Evolutionary conservation across 768 basidiomycete species (phyloP).

Genomic region (Pleurotus salmoneostramineus): DNA sequence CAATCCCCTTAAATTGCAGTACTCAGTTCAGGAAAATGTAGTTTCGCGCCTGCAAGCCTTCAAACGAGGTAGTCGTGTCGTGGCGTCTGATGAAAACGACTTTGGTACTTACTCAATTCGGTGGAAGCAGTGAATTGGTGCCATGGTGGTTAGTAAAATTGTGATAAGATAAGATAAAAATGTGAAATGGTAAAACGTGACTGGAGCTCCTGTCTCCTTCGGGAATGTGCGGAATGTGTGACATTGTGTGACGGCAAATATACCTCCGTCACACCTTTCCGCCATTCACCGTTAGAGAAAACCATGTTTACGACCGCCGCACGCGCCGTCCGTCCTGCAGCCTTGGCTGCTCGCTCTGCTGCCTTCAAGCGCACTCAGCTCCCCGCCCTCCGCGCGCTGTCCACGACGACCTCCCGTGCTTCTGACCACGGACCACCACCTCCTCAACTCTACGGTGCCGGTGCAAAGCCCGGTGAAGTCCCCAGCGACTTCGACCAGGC

Average conservation of each 20-base stretch:
- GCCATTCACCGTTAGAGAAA: constrained; percentile 5
- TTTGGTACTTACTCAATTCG: no score
- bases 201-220: background rate
- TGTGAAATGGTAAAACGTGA: no score
- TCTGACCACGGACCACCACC: constrained; percentile 51
- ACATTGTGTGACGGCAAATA: constrained; percentile 6
- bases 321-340: constrained; percentile 41
- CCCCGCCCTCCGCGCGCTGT: constrained; percentile 50
- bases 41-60: no score
- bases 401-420: constrained; percentile 47
- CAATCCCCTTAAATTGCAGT: no score
- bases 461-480: constrained; percentile 69
- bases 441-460: constrained; percentile 67
- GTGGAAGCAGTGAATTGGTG: no score
- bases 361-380: constrained; percentile 22
- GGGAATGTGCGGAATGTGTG: constrained; percentile 4
- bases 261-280: constrained; percentile 3
- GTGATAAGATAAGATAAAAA: no score
- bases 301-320: constrained; percentile 43
- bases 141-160: no score
- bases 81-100: no score
- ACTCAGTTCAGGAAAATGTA: no score
- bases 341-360: constrained; percentile 32
- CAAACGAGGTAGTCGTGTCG: no score
- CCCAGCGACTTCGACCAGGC: constrained; percentile 87